Base-by-base conservation (phyloP, 306 rosid species). In the Gynostemma pentaphyllum region DNA sequence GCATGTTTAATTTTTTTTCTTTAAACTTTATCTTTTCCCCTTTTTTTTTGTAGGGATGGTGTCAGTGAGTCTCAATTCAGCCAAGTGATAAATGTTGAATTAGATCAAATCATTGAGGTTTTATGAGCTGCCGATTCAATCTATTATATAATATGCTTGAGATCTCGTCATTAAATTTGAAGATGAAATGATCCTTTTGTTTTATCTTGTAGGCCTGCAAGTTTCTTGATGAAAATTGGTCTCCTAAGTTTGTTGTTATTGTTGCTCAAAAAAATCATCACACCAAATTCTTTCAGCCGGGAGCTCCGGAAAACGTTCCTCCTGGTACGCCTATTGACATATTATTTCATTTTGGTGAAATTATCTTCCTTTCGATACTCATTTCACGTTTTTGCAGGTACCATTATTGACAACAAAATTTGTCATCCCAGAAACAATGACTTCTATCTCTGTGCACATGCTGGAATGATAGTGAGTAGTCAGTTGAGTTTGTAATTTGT, bases 241-340 rank as follows among this genome's bases (percentile, higher is more conserved):
- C 45, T 19, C 99, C 99, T 13, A 94, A 94, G 61, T 88, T 94
- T 69, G 70, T 72, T 57, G 95, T 88, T 5, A 88, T 94, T 45
- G 79, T 94, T 29, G 99, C 99, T 1, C 99, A 88, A 36, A 94
- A 94, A 59, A 94, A 88, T 22, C 97, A 94, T 60, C 99, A 88
- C 14, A 94, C 99, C 0, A 94, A 85, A 54, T 94, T 94, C 56
- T 94, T 94, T 75, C 97, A 82, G 68, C 67, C 83, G 28, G 68
- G 74, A 0, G 54, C 84, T 23, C 90, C 99, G 10, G 97, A 88
- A 21, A 94, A 94, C 68, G 99, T 88, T 66, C 97, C 88, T 0
- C 91, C 99, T 30, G 97, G 97, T 94, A 51, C 9, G 59, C 15
- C 7, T 6, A 29, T 29, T 10, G 6, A 12, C 19, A 13, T 22